Base-by-base conservation (phyloP, 2,329 filamentous ascomycete species). In the Chaetomium sp. region DNA sequence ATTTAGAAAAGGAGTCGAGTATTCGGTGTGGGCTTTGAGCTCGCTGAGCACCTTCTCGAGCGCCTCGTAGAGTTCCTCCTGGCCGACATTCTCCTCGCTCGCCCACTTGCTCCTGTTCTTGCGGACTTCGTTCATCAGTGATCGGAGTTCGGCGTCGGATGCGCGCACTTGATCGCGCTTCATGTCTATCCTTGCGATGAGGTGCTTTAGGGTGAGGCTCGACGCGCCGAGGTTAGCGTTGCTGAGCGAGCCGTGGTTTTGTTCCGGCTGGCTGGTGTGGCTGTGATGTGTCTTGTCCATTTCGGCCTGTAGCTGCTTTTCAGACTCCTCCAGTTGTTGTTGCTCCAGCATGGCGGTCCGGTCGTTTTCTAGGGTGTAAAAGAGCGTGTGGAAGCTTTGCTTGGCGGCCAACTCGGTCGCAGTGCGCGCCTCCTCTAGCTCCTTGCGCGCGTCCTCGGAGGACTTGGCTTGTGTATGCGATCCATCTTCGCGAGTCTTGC, bases 91-190 rank as follows among this genome's bases (percentile, higher is more conserved):
- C 72, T 99, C 95, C 77, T 98, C 95, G 75, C 91, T 98, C 3
- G 95, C 94, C 95, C 95, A 99, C 79, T 99, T 99, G 78, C 94
- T 98, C 72, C 95, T 85, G 72, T 98, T 98, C 78, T 98, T 99
- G 69, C 95, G 87, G 21, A 99, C 95, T 77, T 99, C 95, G 72
- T 95, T 97, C 85, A 99, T 97, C 65, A 99, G 81, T 57, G 90
- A 92, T 65, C 95, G 88, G 65, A 99, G 82, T 74, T 99, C 94
- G 27, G 93, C 90, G 79, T 99, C 95, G 1, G 93, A 96, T 21
- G 95, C 94, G 75, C 89, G 87, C 60, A 99, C 94, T 79, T 92
- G 87, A 69, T 92, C 89, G 73, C 95, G 89, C 79, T 97, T 95
- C 78, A 91, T 87, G 77, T 99, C 95, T 74, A 99, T 97, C 63